These are phyloP conservation scores for Paratinospora sagittata DNA, from an alignment of 164 flowering plant species.

Conservation along the genomic window DNA sequence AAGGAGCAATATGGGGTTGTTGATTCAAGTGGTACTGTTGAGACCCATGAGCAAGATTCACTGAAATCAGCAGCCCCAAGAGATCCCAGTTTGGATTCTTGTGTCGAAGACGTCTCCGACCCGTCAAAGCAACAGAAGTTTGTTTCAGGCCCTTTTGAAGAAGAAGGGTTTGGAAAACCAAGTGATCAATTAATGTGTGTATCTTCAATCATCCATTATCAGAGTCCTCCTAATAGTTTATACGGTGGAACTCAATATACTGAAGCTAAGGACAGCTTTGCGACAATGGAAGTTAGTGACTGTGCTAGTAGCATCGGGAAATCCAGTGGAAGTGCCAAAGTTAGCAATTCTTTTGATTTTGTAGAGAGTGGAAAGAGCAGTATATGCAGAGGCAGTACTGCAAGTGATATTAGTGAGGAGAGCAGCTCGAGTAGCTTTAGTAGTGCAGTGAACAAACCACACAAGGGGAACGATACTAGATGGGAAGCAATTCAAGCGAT, in stretches of 20 bases:
- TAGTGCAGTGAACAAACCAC: constrained; percentile 64
- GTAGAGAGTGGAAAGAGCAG: constrained; percentile 56
- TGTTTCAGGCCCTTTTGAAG: background rate
- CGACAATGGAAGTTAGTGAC: constrained; percentile 56
- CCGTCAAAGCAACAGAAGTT: constrained; percentile 18
- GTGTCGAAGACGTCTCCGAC: background rate
- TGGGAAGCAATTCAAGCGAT: constrained; percentile 80
- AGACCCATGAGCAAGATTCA: constrained; percentile 13
- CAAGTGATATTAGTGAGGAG: constrained; percentile 77
- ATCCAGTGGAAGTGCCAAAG: constrained; percentile 40
- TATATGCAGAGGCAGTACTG: constrained; percentile 57
- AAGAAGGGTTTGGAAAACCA: constrained; percentile 16
- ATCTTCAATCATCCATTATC: constrained; percentile 21
- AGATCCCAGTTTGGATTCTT: background rate
- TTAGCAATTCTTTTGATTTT: constrained; percentile 37
- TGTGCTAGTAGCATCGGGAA: constrained; percentile 39
- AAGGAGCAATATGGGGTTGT: constrained; percentile 24
- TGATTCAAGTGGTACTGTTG: constrained; percentile 11
- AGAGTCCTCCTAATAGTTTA: constrained; percentile 49
- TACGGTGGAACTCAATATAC: constrained; percentile 35
- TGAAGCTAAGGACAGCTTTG: constrained; percentile 67
- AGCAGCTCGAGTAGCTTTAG: constrained; percentile 69
- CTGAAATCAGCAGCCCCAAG: background rate
- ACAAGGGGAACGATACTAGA: constrained; percentile 61
- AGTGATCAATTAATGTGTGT: constrained; percentile 22